Percentiles rank a stretch among this genome's conserved stretches.
Evolutionary conservation across 371 early-diverging fungal genomes (phyloP).

Genomic region (Mucor lusitanicus): DNA sequence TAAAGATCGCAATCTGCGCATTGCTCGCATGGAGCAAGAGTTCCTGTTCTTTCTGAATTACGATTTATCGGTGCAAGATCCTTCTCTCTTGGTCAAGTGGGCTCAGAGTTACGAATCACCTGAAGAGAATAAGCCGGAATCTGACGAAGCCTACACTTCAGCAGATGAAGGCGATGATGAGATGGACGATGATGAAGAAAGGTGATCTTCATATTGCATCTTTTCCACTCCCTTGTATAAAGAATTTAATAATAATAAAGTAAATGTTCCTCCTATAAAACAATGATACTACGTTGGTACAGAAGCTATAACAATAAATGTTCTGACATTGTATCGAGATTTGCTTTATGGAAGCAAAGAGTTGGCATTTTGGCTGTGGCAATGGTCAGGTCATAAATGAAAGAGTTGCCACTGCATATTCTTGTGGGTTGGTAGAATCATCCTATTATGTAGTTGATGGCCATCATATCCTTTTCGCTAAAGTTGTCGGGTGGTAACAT

Average conservation of each 20-base stretch:
- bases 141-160: slow-evolving; percentile 25
- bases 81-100: slow-evolving; percentile 36
- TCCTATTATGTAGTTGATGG: no score
- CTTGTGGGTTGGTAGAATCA: no score
- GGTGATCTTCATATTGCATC: background rate
- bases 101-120: slow-evolving; percentile 20
- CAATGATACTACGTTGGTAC: no score
- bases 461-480: no score
- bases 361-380: no score
- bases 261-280: background rate
- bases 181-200: slow-evolving; percentile 31
- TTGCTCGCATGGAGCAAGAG: slow-evolving; percentile 58
- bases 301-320: no score
- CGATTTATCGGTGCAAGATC: slow-evolving; percentile 42
- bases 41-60: slow-evolving; percentile 58
- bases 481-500: no score
- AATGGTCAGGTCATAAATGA: no score
- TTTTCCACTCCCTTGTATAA: background rate
- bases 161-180: slow-evolving; percentile 47
- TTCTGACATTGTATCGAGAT: no score
- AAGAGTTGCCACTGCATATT: no score
- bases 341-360: no score
- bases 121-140: background rate
- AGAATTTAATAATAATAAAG: background rate
- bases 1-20: slow-evolving; percentile 18